Base-by-base conservation (phyloP, 805 yeast genomes). In the Kazachstania martiniae region DNA sequence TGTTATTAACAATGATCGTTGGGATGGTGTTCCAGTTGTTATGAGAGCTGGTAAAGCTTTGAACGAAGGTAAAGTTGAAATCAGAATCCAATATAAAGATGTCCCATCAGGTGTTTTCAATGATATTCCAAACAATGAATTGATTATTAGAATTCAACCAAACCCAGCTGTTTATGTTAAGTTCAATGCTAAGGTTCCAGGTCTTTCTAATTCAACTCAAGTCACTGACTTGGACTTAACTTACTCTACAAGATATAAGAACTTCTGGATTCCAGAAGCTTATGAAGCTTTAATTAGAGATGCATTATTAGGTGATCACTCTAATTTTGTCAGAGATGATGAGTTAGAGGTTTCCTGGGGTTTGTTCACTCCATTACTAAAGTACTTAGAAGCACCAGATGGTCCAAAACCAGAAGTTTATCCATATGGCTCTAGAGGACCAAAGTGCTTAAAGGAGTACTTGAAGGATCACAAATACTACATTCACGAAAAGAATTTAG, bases 21-120 rank as follows among this genome's bases (percentile, higher is more conserved):
- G 98, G 98, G 91, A 82, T 41, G 97, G 97, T 51, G 97, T 91
- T 28, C 98, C 98, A 34, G 74, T 91, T 53, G 78, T 91, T 33
- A 67, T 91, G 67, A 74, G 95, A 63, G 98, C 97, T 12, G 98
- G 98, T 52, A 91, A 91, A 64, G 95, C 97, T n/a, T 66, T 91
- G 39, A 85, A 89, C 58, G 87, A 79, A 51, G 81, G 89, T 38
- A 86, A 86, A 68, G 98, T 91, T 31, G 98, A 91, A 65, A 79
- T 91, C 42, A 74, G 97, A 59, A 65, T 91, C 40, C 97, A 91
- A 66, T 89, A 81, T 65, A 84, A 78, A 62, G 79, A 80, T 27
- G 93, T 81, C 30, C 79, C 87, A 13, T 68, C 72, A 42, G 95
- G 94, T 25, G 77, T 85, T 50, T 86, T 84, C 63, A 68, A 70